Evolutionary conservation across 352 stramenopile genomes (phyloP).

Genomic region (Globisporangium paddicum): DNA sequence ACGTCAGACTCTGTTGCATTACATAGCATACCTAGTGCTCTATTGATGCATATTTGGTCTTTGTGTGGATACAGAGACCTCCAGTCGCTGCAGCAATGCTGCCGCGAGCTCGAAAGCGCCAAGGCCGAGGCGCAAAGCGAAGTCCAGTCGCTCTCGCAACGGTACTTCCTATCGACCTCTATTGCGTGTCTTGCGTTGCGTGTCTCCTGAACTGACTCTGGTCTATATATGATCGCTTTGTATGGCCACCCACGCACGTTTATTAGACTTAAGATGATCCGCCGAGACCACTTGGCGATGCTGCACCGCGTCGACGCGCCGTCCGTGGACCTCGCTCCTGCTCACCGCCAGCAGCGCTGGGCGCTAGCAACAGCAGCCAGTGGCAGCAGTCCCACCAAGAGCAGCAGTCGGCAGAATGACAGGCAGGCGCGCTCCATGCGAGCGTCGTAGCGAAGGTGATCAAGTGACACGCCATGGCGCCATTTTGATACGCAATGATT

Average conservation of each 20-base stretch:
- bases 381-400: not conserved
- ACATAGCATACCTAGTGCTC: too few relatives aligned
- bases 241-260: not conserved
- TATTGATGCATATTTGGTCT: too few relatives aligned
- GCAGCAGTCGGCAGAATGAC: not conserved
- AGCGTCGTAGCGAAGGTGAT: not conserved
- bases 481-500: not conserved
- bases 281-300: slow-evolving; percentile 30
- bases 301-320: slow-evolving; percentile 29
- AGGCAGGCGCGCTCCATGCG: not conserved
- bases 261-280: slow-evolving; percentile 33
- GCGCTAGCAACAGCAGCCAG: not conserved
- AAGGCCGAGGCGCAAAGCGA: slow-evolving; percentile 28
- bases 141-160: slow-evolving; percentile 28
- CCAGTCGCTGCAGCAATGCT: slow-evolving; percentile 28
- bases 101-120: slow-evolving; percentile 30
- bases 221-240: too few relatives aligned
- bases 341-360: not conserved
- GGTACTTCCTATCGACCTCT: slow-evolving; percentile 11
- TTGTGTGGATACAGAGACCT: slow-evolving; percentile 23
- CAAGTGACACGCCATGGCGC: not conserved
- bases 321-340: not conserved
- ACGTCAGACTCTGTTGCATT: not conserved
- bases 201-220: too few relatives aligned
- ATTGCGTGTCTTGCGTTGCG: not conserved